Evolutionary conservation across 345 rosid species (phyloP), one percentile per base, ranked within the genome.

Genomic region (Bruguiera sexangula): DNA sequence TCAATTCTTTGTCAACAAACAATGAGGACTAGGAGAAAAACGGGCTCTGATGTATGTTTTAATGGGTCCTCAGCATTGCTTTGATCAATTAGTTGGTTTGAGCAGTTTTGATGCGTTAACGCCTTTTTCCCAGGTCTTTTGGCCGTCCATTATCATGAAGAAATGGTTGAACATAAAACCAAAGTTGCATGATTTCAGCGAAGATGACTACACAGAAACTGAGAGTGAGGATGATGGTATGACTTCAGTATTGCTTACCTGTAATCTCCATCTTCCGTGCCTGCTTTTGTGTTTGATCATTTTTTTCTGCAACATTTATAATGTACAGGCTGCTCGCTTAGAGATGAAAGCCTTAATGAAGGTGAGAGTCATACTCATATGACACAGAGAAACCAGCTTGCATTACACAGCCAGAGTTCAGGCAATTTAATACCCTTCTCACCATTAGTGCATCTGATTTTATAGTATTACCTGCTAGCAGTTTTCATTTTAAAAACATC

Each of bases 121-220:
- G 37, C 9, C 6, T 34, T 34, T 34, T 8, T 34, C 1, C 37
- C 9, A 96, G 96, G 85, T 80, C 27, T 96, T 90, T 75, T 90
- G 97, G 97, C 97, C 97, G 37, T 95, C 98, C 55, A 76, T 87
- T 82, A 90, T 96, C 69, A 85, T 96, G 97, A 96, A 92, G 85
- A 96, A 92, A 77, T 96, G 99, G 99, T 51, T 96, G 29, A 96
- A 96, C 74, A 92, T 90, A 74, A 85, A 85, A 79, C 99, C 98
- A 0, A 85, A 84, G 82, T 83, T 73, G 22, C 71, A 77, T 65
- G 99, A 96, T 71, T 96, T 96, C 78, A 96, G 99, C 34, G 99
- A 90, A 76, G 99, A 96, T 55, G 99, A 96, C 81, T 80, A 90
- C 66, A 90, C 99, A 1, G 96, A 92, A 64, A 85, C 82, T 1